Percentiles rank a stretch among this genome's conserved stretches.
Conservation (phyloP, 1,139 yeast genomes). For the Suhomyces wounanorum region DNA sequence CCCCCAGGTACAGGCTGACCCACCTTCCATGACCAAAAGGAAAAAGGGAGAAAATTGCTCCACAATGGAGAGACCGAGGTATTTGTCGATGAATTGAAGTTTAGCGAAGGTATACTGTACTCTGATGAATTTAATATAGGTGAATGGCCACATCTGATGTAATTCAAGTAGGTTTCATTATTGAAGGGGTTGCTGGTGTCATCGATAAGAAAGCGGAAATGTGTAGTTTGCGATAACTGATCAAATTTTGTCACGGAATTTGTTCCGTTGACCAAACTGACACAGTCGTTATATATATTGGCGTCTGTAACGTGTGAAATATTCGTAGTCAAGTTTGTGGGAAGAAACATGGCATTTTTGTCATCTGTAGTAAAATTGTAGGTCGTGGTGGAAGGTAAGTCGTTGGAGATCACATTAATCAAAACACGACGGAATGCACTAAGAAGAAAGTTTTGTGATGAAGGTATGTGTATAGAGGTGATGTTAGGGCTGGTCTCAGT, state of each 20-base stretch:
- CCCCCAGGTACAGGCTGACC: slow-evolving; percentile 49
- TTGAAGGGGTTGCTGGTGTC: slow-evolving; percentile 32
- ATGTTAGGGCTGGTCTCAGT: slow-evolving; percentile 5
- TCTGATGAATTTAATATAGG: slow-evolving; percentile 53
- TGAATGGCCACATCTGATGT: slow-evolving; percentile 56
- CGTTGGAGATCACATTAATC: slow-evolving; percentile 34
- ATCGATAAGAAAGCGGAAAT: slow-evolving; percentile 47
- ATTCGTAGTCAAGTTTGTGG: slow-evolving; percentile 10
- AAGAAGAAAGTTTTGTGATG: slow-evolving; percentile 40
- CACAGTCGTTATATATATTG: slow-evolving; percentile 8
- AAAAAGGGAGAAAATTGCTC: slow-evolving; percentile 27
- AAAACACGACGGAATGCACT: slow-evolving; percentile 42
- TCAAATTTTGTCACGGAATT: slow-evolving; percentile 17
- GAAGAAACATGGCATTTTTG: slow-evolving; percentile 23
- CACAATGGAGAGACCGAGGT: slow-evolving; percentile 3
- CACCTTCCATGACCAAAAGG: slow-evolving; percentile 73
- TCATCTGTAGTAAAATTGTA: slow-evolving; percentile 27
- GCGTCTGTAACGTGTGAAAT: slow-evolving; percentile 10
- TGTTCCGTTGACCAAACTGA: slow-evolving; percentile 16
- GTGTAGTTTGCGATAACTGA: slow-evolving; percentile 22
- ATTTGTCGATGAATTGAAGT: slow-evolving; percentile 14
- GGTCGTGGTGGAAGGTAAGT: slow-evolving; percentile 21
- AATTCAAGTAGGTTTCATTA: slow-evolving; percentile 30
- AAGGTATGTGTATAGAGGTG: slow-evolving; percentile 10
- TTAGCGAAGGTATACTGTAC: slow-evolving; percentile 15